phyloP scores from a whole-genome alignment of 208 protist genomes.

The Entamoeba invadens region DNA sequence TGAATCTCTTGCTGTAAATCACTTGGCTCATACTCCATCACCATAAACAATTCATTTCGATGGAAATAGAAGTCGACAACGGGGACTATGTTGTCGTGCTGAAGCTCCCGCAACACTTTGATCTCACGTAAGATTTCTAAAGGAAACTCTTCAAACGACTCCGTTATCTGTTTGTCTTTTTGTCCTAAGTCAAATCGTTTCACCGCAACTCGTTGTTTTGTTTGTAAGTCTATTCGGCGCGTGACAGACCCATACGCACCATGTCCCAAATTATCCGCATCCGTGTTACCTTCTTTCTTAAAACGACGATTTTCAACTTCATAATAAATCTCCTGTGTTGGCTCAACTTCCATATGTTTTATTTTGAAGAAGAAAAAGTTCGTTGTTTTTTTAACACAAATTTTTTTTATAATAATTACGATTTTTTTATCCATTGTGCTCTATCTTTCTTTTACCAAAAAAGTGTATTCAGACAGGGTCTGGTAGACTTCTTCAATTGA shows the following conservation, averaged over 20 bases:
- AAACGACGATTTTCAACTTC: neutral
- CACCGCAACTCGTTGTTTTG: constrained; percentile 65
- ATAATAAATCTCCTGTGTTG: neutral
- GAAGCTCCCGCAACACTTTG: constrained; percentile 80
- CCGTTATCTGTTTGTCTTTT: constrained; percentile 34
- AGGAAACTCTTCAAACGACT: constrained; percentile 76
- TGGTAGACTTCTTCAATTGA: no score
- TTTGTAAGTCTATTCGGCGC: constrained; percentile 20
- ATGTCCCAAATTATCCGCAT: neutral
- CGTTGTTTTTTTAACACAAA: no score
- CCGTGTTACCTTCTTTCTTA: neutral
- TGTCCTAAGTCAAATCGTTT: constrained; percentile 76
- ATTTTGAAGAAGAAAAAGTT: no score
- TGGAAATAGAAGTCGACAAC: constrained; percentile 52
- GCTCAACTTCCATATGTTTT: neutral
- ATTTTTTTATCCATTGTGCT: no score
- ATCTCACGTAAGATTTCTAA: constrained; percentile 87
- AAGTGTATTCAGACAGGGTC: no score
- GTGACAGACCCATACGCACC: neutral
- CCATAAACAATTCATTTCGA: constrained; percentile 13
- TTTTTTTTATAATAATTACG: no score
- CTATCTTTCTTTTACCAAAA: no score
- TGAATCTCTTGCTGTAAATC: neutral
- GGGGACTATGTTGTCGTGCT: constrained; percentile 70
- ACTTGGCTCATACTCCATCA: neutral